Conservation (phyloP, 2,329 filamentous ascomycete species). For the Ophiocordyceps camponoti-saundersi region DNA sequence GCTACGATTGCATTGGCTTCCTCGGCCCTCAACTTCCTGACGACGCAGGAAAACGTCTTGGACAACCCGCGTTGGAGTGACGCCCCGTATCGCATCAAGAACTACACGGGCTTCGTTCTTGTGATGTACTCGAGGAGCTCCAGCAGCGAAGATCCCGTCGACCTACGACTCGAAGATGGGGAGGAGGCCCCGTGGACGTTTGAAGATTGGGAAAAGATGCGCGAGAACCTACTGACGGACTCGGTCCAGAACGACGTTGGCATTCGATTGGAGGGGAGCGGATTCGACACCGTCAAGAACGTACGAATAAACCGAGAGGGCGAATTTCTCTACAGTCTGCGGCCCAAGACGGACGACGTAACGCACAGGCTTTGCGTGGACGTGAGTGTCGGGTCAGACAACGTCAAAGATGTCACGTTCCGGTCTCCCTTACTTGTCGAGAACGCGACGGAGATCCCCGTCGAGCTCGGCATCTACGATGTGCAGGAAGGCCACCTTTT, state of each 20-base stretch:
- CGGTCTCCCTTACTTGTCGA: constrained; percentile 83
- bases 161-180: constrained; percentile 68
- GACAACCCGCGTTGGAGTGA: constrained; percentile 86
- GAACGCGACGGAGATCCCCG: constrained; percentile 90
- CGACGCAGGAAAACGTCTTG: constrained; percentile 69
- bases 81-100: constrained; percentile 82
- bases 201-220: constrained; percentile 90
- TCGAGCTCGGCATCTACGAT: constrained; percentile 86
- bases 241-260: constrained; percentile 64
- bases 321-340: constrained; percentile 75
- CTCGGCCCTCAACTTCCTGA: constrained; percentile 83
- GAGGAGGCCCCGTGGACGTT: constrained; percentile 92
- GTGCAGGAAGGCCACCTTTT: constrained; percentile 73
- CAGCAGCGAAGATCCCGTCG: constrained; percentile 48
- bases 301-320: constrained; percentile 90
- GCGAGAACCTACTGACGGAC: constrained; percentile 79
- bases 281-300: constrained; percentile 78
- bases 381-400: constrained; percentile 77
- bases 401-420: constrained; percentile 95
- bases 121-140: constrained; percentile 63
- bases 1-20: constrained; percentile 85
- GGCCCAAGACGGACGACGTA: constrained; percentile 70
- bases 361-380: constrained; percentile 86
- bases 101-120: constrained; percentile 88
- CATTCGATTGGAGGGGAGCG: constrained; percentile 77